These are phyloP conservation scores for Copromyces sp. DNA, from an alignment of 495 filamentous ascomycete species.

Conservation along the genomic window DNA sequence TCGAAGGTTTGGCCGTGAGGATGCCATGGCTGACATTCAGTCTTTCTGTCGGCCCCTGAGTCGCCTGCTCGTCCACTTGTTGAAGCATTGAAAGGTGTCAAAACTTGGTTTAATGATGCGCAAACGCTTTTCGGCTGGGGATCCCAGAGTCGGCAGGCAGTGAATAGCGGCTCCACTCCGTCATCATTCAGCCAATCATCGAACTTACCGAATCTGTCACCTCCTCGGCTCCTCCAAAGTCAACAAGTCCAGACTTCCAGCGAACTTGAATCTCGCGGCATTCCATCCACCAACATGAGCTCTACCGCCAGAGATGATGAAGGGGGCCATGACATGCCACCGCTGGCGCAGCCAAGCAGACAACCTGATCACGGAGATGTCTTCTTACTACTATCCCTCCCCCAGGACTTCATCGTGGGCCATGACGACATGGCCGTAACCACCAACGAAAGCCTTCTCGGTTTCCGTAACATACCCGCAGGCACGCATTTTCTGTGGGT, in stretches of 20 bases:
- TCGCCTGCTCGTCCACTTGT: not conserved
- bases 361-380: constrained; percentile 30
- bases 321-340: not conserved
- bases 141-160: not conserved
- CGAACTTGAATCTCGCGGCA: not conserved
- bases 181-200: not conserved
- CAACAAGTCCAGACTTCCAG: not conserved
- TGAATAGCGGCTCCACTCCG: not conserved
- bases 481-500: constrained; percentile 51
- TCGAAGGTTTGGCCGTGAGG: not conserved
- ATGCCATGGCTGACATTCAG: not conserved
- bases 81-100: not conserved
- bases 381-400: constrained; percentile 32
- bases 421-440: constrained; percentile 35
- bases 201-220: not conserved
- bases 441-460: constrained; percentile 30
- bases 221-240: not conserved
- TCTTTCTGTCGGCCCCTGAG: not conserved
- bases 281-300: not conserved
- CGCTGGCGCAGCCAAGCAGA: not conserved
- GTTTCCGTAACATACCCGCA: constrained; percentile 49
- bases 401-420: constrained; percentile 32
- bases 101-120: not conserved
- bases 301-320: not conserved
- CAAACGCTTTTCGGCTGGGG: not conserved